Evolutionary conservation across 352 stramenopile genomes (phyloP).

Genomic region (Globisporangium spiculum): DNA sequence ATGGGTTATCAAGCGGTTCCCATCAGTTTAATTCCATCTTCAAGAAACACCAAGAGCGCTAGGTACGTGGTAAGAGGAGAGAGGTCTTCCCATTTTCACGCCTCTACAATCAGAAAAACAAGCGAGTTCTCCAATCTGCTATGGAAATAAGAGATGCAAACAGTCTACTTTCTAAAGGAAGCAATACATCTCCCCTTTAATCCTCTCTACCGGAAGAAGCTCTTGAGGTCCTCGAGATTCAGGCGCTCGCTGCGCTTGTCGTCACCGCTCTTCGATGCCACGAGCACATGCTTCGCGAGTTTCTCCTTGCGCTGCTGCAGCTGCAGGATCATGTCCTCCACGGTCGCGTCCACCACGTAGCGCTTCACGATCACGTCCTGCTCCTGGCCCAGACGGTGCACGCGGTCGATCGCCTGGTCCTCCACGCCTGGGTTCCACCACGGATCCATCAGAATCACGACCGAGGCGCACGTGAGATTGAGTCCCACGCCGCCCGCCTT

Average conservation of each 20-base stretch:
- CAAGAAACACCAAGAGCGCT: neutral
- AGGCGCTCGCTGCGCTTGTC: conserved; percentile 44
- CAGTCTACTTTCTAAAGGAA: neutral
- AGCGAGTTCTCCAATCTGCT: neutral
- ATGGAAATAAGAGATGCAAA: neutral
- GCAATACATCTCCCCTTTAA: neutral
- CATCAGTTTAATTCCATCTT: neutral
- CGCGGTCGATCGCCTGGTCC: conserved; percentile 92
- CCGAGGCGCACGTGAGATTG: conserved; percentile 88
- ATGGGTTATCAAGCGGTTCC: neutral
- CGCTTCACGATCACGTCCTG: conserved; percentile 86
- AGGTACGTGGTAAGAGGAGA: too few species aligned
- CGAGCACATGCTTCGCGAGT: conserved; percentile 83
- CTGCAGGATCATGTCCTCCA: conserved; percentile 91
- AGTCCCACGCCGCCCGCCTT: conserved; percentile 88
- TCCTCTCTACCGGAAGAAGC: conserved; percentile 51
- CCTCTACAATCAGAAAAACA: neutral
- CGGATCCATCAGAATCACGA: conserved; percentile 89
- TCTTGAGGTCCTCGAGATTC: conserved; percentile 65
- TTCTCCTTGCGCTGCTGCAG: conserved; percentile 88
- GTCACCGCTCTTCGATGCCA: conserved; percentile 41
- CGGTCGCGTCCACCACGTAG: conserved; percentile 85
- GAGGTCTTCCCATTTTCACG: neutral
- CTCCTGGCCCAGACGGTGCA: conserved; percentile 87
- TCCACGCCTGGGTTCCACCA: conserved; percentile 95